Base-by-base conservation (phyloP, 495 filamentous ascomycete genomes). In the Elaphomyces granulatus region DNA sequence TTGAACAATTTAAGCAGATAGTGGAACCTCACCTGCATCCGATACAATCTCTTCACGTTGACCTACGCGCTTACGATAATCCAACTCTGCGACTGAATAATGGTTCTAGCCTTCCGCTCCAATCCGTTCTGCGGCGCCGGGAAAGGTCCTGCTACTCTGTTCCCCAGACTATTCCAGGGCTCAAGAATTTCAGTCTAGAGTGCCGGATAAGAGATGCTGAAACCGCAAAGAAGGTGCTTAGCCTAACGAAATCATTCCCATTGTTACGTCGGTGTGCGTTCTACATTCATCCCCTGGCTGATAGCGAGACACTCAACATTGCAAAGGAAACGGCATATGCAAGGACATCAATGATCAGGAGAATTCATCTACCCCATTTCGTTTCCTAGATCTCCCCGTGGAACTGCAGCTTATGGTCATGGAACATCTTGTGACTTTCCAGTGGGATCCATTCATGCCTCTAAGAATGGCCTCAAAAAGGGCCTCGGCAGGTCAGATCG, bases 331-430 rank as follows among this genome's bases (percentile, higher is more conserved):
- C 46, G 12, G 14, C 37, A 8, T 16, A 26, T n/a, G 20, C 37
- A 30, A 15, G 8, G 16, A 26, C 20, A 8, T 8, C 30, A 3
- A 39, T 2, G 18, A 23, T 21, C 15, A n/a, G n/a, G 20, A 17
- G 2, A 39, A 3, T 21, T 39, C 37, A 28, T 48, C 17, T 16
- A 14, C 21, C 30, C 34, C 41, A 0, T 58, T 55, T 38, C 50
- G 47, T 0, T 58, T 47, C 34, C 32, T 42, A 23, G 37, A 43
- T 12, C 46, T 58, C 12, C 55, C 55, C 6, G 48, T 47, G 21
- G 55, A 58, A 35, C 38, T 58, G 10, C 52, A 58, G 36, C 37
- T 47, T 16, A 39, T 53, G 39, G 34, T 58, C 30, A 45, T 55
- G 4, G 46, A 55, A 20, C 20, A 48, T 20, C 26, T 50, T 10